A percentile compares a stretch with the other conserved stretches of the same genome.
Conservation (phyloP, 805 yeast genomes). For the Suhomyces xylopsoci region DNA sequence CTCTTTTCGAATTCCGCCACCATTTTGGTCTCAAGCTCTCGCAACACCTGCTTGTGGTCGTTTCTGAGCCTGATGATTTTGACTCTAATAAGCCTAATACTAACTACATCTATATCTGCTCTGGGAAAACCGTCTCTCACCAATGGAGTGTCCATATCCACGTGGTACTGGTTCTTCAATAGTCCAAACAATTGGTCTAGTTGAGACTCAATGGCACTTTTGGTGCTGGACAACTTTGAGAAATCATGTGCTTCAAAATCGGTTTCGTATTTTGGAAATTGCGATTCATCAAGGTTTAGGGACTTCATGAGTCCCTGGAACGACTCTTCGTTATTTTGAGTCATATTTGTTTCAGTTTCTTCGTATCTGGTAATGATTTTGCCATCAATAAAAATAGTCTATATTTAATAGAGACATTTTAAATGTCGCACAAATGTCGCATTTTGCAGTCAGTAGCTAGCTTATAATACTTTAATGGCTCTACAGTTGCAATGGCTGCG, state of each 20-base stretch:
- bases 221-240: conserved; percentile 25
- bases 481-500: too few species aligned
- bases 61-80: conserved; percentile 66
- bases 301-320: conserved; percentile 27
- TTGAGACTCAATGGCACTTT: conserved; percentile 37
- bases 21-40: conserved; percentile 46
- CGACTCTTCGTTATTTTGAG: conserved; percentile 1
- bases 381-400: background rate
- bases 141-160: conserved; percentile 63
- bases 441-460: background rate
- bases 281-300: conserved; percentile 23
- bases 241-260: conserved; percentile 16
- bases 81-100: conserved; percentile 57
- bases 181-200: conserved; percentile 35
- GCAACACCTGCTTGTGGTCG: conserved; percentile 55
- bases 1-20: conserved; percentile 35
- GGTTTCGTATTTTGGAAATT: conserved; percentile 18
- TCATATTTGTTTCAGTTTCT: background rate
- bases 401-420: background rate
- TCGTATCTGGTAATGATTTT: background rate
- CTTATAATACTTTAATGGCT: too few species aligned
- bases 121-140: conserved; percentile 83
- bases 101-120: conserved; percentile 73
- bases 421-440: background rate
- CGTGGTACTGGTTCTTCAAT: conserved; percentile 42